Conservation (phyloP, 2,329 filamentous ascomycete species). For the Fusarium sterilihyphosum region DNA sequence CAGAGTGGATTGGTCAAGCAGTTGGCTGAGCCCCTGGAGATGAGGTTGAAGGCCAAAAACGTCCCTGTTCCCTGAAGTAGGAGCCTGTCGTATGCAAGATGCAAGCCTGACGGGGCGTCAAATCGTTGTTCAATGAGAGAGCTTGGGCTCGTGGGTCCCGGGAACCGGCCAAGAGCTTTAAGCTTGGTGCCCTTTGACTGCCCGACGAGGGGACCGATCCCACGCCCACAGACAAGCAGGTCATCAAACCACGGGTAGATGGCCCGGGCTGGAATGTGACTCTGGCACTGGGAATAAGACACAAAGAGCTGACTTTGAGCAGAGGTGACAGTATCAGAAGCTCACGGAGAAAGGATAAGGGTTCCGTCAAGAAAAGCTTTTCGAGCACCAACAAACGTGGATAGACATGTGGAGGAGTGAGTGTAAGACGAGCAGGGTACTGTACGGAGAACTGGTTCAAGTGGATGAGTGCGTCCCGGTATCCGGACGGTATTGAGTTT, state of each 20-base stretch:
- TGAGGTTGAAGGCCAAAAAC: conserved; percentile 28
- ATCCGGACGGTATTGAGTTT: conserved; percentile 10
- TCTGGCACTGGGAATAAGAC: conserved; percentile 19
- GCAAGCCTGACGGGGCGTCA: conserved; percentile 40
- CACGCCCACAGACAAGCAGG: conserved; percentile 34
- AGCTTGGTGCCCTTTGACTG: conserved; percentile 30
- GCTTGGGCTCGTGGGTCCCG: conserved; percentile 39
- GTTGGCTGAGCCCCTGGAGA: conserved; percentile 35
- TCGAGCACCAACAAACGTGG: conserved; percentile 26
- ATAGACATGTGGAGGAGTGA: conserved; percentile 22
- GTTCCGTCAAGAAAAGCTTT: conserved; percentile 13
- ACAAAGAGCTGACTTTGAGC: conserved; percentile 5
- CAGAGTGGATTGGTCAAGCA: conserved; percentile 24
- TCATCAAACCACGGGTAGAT: conserved; percentile 37
- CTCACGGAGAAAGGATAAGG: conserved; percentile 18
- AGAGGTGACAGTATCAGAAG: conserved; percentile 13
- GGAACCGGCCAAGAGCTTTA: conserved; percentile 40
- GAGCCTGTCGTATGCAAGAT: conserved; percentile 39
- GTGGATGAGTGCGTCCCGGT: conserved; percentile 26
- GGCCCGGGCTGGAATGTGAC: conserved; percentile 34
- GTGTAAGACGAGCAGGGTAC: conserved; percentile 10
- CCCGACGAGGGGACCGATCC: conserved; percentile 28
- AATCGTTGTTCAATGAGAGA: conserved; percentile 41
- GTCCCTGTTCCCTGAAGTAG: conserved; percentile 38
- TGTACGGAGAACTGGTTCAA: neutral